These are phyloP conservation scores for Hypoxylon sp. DNA, from an alignment of 2,329 filamentous ascomycete species.

Conservation along the genomic window DNA sequence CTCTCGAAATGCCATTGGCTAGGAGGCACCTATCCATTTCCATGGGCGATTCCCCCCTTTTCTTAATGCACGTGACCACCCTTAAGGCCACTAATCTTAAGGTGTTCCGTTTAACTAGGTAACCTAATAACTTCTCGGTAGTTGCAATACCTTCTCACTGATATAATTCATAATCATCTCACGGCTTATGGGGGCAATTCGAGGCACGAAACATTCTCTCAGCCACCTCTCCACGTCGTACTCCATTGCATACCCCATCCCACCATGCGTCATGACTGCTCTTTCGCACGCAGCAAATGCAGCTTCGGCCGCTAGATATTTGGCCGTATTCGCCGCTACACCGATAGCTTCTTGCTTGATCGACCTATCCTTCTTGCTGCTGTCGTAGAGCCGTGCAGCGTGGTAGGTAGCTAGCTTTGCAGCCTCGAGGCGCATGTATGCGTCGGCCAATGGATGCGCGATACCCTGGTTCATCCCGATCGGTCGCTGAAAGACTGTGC, in stretches of 20 bases:
- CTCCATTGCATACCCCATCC: slow-evolving; percentile 71
- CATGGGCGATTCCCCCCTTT: too few species aligned
- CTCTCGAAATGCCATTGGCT: too few species aligned
- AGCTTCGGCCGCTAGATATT: slow-evolving; percentile 73
- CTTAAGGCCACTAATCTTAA: too few species aligned
- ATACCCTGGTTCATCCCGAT: slow-evolving; percentile 74
- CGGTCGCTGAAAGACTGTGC: slow-evolving; percentile 70
- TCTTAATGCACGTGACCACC: too few species aligned
- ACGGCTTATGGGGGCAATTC: slow-evolving; percentile 70
- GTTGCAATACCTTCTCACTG: slow-evolving; percentile 70
- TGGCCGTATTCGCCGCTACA: slow-evolving; percentile 73
- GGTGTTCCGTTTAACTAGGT: too few species aligned
- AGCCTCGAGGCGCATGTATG: slow-evolving; percentile 71
- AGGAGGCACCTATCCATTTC: too few species aligned
- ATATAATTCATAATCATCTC: slow-evolving; percentile 83
- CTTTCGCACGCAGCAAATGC: slow-evolving; percentile 70
- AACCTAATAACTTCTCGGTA: slow-evolving; percentile 74
- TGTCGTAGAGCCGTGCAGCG: slow-evolving; percentile 66
- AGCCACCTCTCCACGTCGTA: slow-evolving; percentile 73
- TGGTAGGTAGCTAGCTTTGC: slow-evolving; percentile 73
- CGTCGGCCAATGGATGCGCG: slow-evolving; percentile 70
- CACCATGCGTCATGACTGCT: slow-evolving; percentile 66
- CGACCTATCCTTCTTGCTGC: slow-evolving; percentile 57
- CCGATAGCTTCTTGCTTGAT: slow-evolving; percentile 66
- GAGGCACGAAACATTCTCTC: slow-evolving; percentile 69